Evolutionary conservation across 2,329 filamentous ascomycete species (phyloP).

Genomic region (Aspergillus carbonarius): DNA sequence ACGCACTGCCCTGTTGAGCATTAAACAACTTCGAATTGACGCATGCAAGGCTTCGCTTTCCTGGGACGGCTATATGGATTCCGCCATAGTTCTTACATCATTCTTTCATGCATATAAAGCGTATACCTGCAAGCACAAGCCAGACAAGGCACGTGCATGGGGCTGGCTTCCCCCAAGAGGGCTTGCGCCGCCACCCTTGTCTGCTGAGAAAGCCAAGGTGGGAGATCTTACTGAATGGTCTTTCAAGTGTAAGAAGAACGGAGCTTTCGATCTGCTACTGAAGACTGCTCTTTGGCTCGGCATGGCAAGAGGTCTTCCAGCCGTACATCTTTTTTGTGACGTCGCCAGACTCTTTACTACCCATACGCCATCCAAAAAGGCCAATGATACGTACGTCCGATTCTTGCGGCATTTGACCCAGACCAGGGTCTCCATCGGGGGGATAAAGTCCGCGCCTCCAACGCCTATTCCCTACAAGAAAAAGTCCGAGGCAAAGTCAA

Average conservation of each 20-base stretch:
- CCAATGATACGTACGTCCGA: constrained; percentile 5
- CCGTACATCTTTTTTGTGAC: constrained; percentile 32
- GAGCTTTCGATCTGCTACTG: constrained; percentile 20
- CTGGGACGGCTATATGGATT: constrained; percentile 19
- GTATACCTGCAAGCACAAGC: constrained; percentile 12
- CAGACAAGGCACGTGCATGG: constrained; percentile 16
- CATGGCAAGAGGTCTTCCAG: constrained; percentile 25
- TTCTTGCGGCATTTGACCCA: constrained; percentile 19
- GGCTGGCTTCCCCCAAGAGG: constrained; percentile 21
- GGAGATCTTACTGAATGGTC: constrained; percentile 18
- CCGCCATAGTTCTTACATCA: constrained; percentile 19
- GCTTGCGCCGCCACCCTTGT: constrained; percentile 11
- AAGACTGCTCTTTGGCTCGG: constrained; percentile 28
- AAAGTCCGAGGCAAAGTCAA: constrained; percentile 4
- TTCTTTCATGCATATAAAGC: constrained; percentile 23
- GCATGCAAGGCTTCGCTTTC: constrained; percentile 19
- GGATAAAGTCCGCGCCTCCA: constrained; percentile 6
- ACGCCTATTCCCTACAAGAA: constrained; percentile 14
- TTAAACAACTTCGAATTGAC: constrained; percentile 20
- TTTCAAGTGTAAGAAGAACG: not conserved
- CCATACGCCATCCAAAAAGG: constrained; percentile 4
- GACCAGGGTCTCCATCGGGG: constrained; percentile 12
- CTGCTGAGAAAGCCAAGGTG: constrained; percentile 6
- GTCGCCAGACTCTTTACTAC: constrained; percentile 24
- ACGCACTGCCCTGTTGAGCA: constrained; percentile 15